A percentile compares a stretch with the other conserved stretches of the same genome.
phyloP scores from a whole-genome alignment of 139 green algal genomes.

The Chlamydomonas sphaeroides region DNA sequence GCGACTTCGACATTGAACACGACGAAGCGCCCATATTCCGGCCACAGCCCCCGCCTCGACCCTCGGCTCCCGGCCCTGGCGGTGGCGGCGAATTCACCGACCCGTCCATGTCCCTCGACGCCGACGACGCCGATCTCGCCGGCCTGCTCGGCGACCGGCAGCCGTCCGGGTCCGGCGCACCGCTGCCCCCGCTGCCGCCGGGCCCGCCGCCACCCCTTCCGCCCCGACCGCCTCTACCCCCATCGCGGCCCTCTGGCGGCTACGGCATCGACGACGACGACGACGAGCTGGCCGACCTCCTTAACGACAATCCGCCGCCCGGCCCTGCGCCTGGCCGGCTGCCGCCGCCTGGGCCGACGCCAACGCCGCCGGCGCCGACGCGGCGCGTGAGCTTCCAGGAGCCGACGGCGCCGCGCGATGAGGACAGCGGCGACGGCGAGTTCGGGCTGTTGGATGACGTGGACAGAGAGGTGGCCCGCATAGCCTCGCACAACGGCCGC shows the following conservation, averaged over 20 bases:
- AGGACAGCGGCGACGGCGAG: not conserved
- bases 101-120: constrained; percentile 4
- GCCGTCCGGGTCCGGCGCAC: not conserved
- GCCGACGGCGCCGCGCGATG: not conserved
- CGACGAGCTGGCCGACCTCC: constrained; percentile 22
- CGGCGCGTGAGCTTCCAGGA: constrained; percentile 17
- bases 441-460: constrained; percentile 6
- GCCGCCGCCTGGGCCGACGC: not conserved
- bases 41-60: not conserved
- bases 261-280: constrained; percentile 12
- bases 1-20: constrained; percentile 12
- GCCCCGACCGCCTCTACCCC: not conserved
- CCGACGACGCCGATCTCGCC: constrained; percentile 4
- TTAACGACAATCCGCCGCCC: not conserved
- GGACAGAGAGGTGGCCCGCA: constrained; percentile 1
- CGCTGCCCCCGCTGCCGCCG: not conserved
- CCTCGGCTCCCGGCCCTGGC: not conserved
- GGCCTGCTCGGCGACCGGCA: not conserved
- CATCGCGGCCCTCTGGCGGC: not conserved
- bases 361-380: not conserved
- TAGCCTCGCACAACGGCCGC: not conserved
- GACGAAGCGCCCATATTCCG: too few relatives aligned
- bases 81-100: not conserved
- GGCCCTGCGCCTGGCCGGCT: too few relatives aligned
- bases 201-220: not conserved